A percentile compares a stretch with the other conserved stretches of the same genome.
These are phyloP conservation scores for Arxiozyma slooffiae DNA, from an alignment of 1,139 yeast genomes.

Conservation along the genomic window DNA sequence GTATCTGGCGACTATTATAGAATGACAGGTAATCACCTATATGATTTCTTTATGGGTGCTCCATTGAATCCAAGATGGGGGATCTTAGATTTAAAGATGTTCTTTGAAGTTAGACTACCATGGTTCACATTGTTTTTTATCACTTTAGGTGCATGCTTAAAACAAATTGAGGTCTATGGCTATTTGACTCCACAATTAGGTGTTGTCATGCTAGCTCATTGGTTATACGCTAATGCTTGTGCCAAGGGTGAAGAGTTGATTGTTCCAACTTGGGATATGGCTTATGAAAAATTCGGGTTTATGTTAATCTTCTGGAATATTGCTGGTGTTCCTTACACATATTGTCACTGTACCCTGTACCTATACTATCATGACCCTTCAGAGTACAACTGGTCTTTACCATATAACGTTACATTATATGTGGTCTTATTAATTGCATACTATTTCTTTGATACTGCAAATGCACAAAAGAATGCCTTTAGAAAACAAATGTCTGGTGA, in stretches of 20 bases:
- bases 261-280: constrained; percentile 99
- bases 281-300: constrained; percentile 95
- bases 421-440: constrained; percentile 56
- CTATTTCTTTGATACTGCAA: constrained; percentile 89
- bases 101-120: constrained; percentile 92
- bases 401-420: constrained; percentile 49
- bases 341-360: constrained; percentile 85
- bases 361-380: constrained; percentile 72
- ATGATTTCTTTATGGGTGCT: constrained; percentile 95
- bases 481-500: constrained; percentile 83
- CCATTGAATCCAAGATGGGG: constrained; percentile 95
- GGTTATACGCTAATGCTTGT: constrained; percentile 94
- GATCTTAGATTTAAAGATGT: constrained; percentile 86
- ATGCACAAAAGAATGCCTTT: constrained; percentile 91
- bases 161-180: constrained; percentile 77
- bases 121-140: constrained; percentile 87
- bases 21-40: constrained; percentile 83
- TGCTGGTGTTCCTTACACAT: constrained; percentile 97
- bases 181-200: constrained; percentile 65
- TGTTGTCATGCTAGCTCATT: constrained; percentile 72
- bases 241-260: constrained; percentile 95
- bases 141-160: constrained; percentile 61
- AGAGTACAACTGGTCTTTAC: constrained; percentile 64
- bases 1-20: constrained; percentile 70
- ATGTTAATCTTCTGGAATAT: constrained; percentile 98